Evolutionary conservation across 225 moss, liverwort and hornwort genomes (phyloP).

Genomic region (Rhytidiadelphus loreus): DNA sequence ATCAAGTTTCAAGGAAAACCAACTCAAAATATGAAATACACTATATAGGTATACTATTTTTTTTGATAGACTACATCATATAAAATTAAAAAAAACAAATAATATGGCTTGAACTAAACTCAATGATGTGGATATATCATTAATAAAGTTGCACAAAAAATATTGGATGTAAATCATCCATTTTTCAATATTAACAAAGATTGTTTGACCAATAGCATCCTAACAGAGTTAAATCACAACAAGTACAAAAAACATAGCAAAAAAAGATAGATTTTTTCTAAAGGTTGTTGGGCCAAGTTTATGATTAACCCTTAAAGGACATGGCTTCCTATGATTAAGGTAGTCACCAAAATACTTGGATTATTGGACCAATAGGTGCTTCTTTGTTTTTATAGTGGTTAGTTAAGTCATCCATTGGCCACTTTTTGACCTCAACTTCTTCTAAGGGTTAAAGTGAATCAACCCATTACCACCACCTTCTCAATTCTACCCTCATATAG

Average conservation of each 20-base stretch:
- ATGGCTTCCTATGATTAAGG: accelerated
- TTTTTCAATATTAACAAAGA: neutral
- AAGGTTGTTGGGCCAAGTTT: accelerated
- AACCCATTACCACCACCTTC: no score
- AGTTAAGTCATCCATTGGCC: no score
- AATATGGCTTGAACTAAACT: neutral
- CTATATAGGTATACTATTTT: accelerated
- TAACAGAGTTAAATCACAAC: neutral
- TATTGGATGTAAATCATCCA: neutral
- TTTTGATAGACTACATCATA: neutral
- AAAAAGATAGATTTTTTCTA: neutral
- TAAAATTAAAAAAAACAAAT: neutral
- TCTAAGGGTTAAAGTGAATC: no score
- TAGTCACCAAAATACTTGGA: neutral
- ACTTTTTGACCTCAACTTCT: no score
- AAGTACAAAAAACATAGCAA: no score
- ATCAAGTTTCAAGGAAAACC: no score
- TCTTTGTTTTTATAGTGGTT: no score
- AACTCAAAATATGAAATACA: no score
- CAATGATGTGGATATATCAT: neutral
- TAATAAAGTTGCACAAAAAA: neutral
- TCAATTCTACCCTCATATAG: no score
- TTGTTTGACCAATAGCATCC: neutral
- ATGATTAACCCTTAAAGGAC: neutral
- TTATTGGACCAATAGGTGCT: neutral